These are phyloP conservation scores for Linnemannia elongata DNA, from an alignment of 192 early-diverging fungal genomes.

Conservation along the genomic window DNA sequence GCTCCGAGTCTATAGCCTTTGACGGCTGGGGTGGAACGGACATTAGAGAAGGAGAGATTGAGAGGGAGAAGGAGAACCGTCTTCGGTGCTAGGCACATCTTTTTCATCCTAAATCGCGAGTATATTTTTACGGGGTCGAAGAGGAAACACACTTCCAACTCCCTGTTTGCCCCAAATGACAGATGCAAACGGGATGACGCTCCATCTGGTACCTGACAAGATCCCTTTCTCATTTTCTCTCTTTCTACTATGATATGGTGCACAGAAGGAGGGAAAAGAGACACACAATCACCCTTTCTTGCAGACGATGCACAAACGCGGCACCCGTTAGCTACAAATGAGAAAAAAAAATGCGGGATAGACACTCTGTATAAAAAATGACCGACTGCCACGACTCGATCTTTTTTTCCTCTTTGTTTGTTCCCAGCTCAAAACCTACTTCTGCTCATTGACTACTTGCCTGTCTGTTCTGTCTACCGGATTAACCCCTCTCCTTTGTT, in stretches of 20 bases:
- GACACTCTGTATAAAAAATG: neutral
- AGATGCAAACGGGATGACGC: neutral
- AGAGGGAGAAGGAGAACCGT: neutral
- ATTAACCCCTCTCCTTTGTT: neutral
- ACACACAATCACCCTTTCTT: neutral
- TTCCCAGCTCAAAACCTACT: neutral
- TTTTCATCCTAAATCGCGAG: neutral
- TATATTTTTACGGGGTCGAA: neutral
- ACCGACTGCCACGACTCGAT: neutral
- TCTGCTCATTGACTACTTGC: neutral
- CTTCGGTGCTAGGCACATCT: neutral
- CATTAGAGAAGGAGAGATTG: no score
- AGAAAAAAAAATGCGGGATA: neutral
- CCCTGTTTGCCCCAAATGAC: neutral
- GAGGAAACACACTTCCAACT: neutral
- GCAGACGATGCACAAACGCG: neutral
- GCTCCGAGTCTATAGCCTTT: neutral
- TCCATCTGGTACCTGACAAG: neutral
- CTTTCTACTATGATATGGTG: neutral
- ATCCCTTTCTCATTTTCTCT: neutral
- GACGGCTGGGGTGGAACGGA: slow-evolving; percentile 7
- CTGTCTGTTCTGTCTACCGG: neutral
- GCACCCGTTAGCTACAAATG: no score
- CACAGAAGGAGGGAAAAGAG: neutral
- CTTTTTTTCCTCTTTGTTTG: neutral